Conservation (phyloP, 1,139 yeast species). For the Sporopachydermia cereana region DNA sequence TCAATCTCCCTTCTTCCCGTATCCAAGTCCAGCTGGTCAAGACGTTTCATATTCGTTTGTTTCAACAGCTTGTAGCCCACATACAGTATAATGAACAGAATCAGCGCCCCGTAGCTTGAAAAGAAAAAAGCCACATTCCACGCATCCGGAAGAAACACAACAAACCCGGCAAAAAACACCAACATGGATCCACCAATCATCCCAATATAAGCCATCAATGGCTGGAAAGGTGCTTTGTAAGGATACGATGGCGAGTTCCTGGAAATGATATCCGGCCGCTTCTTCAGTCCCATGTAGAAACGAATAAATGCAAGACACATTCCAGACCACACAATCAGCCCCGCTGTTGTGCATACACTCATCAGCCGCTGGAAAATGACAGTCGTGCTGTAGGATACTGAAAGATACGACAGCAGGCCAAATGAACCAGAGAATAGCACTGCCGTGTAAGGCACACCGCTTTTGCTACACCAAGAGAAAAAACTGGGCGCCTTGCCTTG, state of each 20-base stretch:
- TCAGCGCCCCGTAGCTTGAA: constrained; percentile 54
- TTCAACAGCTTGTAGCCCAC: constrained; percentile 41
- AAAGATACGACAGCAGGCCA: constrained; percentile 48
- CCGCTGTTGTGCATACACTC: constrained; percentile 56
- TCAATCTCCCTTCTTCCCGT: constrained; percentile 71
- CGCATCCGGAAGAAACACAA: constrained; percentile 45
- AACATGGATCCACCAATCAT: constrained; percentile 42
- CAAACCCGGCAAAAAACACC: constrained; percentile 57
- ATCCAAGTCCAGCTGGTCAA: constrained; percentile 64
- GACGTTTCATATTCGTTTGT: constrained; percentile 38
- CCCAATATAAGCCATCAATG: constrained; percentile 61
- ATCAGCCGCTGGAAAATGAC: constrained; percentile 45
- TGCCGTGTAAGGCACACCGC: constrained; percentile 65
- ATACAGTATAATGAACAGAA: constrained; percentile 44
- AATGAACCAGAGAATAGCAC: constrained; percentile 51
- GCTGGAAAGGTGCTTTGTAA: constrained; percentile 66
- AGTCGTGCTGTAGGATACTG: constrained; percentile 24
- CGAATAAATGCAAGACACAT: constrained; percentile 66
- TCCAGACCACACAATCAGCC: constrained; percentile 70
- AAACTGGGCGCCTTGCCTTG: constrained; percentile 57
- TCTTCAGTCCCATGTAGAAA: constrained; percentile 54
- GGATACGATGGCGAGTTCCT: constrained; percentile 63
- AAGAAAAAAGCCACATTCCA: constrained; percentile 60
- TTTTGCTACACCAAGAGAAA: constrained; percentile 46
- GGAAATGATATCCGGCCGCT: constrained; percentile 53